Evolutionary conservation across 2,329 filamentous ascomycete species (phyloP).

Genomic region (Neofusicoccum sp.): DNA sequence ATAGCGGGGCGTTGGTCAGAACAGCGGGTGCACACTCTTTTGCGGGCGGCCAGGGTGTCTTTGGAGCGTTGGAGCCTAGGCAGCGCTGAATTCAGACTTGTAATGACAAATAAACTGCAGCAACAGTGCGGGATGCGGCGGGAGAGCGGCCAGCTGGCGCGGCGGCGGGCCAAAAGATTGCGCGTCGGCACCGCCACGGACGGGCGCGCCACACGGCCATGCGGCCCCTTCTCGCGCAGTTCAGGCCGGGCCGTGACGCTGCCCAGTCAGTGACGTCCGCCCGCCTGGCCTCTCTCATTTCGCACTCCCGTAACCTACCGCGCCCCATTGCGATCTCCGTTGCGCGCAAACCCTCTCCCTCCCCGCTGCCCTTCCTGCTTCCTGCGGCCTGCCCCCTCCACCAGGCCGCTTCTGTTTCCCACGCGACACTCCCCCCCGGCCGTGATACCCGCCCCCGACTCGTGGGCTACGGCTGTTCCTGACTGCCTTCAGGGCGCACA

Average conservation of each 20-base stretch:
- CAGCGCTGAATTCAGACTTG: not conserved
- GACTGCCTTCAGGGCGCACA: conserved; percentile 20
- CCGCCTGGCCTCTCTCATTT: conserved; percentile 20
- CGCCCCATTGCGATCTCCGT: conserved; percentile 22
- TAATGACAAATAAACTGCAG: conserved; percentile 13
- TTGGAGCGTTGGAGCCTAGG: conserved; percentile 4
- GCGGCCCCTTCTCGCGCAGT: conserved; percentile 4
- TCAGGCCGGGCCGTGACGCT: conserved; percentile 17
- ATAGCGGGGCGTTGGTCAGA: conserved; percentile 10
- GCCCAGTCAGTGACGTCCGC: conserved; percentile 19
- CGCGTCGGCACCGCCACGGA: conserved; percentile 14
- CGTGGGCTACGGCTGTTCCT: conserved; percentile 19
- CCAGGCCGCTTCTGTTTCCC: not conserved
- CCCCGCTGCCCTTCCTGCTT: not conserved
- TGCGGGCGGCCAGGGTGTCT: not conserved
- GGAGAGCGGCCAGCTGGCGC: conserved; percentile 11
- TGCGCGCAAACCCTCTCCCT: conserved; percentile 19
- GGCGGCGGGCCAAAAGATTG: conserved; percentile 1
- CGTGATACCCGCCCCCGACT: conserved; percentile 18
- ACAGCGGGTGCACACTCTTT: not conserved
- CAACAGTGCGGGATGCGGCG: conserved; percentile 12
- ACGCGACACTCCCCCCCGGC: not conserved
- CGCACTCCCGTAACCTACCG: conserved; percentile 19
- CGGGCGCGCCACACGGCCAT: conserved; percentile 11
- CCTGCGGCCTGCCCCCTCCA: not conserved